Evolutionary conservation across 2,329 filamentous ascomycete species (phyloP).

Genomic region (Xylaria sp.): DNA sequence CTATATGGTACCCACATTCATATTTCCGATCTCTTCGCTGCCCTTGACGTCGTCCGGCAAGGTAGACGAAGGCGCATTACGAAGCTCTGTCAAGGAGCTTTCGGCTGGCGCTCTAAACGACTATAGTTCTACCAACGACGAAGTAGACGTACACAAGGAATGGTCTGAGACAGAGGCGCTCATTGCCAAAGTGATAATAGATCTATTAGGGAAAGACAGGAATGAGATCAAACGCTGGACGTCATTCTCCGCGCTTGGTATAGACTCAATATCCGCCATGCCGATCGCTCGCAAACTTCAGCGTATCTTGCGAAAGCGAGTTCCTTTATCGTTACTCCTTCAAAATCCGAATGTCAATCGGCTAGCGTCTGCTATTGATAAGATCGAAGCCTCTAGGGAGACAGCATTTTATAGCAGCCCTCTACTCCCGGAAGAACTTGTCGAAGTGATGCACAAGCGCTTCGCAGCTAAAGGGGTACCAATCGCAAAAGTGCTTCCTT

Average conservation of each 20-base stretch:
- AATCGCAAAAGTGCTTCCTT: slow-evolving; percentile 70
- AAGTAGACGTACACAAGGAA: slow-evolving; percentile 42
- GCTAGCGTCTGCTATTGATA: slow-evolving; percentile 52
- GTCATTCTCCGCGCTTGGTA: slow-evolving; percentile 77
- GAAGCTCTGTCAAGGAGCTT: slow-evolving; percentile 53
- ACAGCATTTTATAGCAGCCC: not conserved
- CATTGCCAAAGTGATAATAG: slow-evolving; percentile 61
- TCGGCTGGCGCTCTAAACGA: slow-evolving; percentile 50
- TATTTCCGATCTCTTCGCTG: slow-evolving; percentile 72
- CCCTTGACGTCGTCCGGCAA: slow-evolving; percentile 79
- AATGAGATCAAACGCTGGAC: slow-evolving; percentile 64
- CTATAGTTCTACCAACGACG: slow-evolving; percentile 39
- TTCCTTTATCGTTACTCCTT: slow-evolving; percentile 74
- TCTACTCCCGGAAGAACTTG: slow-evolving; percentile 36
- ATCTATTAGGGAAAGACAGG: slow-evolving; percentile 52
- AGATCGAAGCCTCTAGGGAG: not conserved
- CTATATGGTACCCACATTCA: slow-evolving; percentile 80
- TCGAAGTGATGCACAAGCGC: slow-evolving; percentile 38
- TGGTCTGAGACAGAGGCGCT: slow-evolving; percentile 62
- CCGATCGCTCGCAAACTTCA: slow-evolving; percentile 65
- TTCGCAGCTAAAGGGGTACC: slow-evolving; percentile 42
- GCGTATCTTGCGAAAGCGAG: slow-evolving; percentile 47
- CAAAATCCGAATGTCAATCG: slow-evolving; percentile 69
- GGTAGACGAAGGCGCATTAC: slow-evolving; percentile 65
- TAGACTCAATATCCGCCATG: slow-evolving; percentile 86